Percentiles rank a stretch among this genome's conserved stretches.
phyloP scores from a whole-genome alignment of 2,329 filamentous ascomycete genomes.

The Clonostachys byssicola region DNA sequence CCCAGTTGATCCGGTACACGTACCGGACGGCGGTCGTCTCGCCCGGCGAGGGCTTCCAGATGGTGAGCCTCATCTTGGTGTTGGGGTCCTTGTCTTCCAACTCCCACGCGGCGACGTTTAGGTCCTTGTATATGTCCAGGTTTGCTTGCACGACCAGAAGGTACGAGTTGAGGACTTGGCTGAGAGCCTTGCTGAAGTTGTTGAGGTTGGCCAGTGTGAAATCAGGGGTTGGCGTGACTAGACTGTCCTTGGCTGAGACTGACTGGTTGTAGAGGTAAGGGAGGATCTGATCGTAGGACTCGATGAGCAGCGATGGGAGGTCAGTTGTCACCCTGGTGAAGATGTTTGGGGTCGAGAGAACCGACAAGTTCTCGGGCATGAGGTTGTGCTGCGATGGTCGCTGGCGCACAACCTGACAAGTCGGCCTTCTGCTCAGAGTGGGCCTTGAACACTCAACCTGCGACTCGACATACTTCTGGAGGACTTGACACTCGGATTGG shows the following conservation, averaged over 20 bases:
- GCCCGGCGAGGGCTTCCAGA: background rate
- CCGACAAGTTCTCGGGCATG: background rate
- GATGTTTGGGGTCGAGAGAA: background rate
- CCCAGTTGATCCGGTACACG: background rate
- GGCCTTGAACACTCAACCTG: background rate
- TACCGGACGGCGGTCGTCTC: too few relatives aligned
- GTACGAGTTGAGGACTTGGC: conserved; percentile 1
- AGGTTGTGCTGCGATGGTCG: background rate
- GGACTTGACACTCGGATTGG: background rate
- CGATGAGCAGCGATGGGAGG: background rate
- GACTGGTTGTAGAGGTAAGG: background rate
- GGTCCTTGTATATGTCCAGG: background rate
- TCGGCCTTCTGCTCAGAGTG: too few relatives aligned
- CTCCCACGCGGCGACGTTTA: too few relatives aligned
- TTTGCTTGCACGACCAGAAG: background rate
- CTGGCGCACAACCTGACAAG: background rate
- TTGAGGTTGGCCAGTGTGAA: too few relatives aligned
- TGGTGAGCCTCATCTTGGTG: background rate
- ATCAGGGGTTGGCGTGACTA: background rate
- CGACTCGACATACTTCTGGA: background rate
- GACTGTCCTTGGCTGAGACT: background rate
- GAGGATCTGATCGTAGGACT: background rate
- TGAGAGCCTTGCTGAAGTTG: background rate
- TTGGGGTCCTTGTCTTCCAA: too few relatives aligned
- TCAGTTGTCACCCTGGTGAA: background rate